Evolutionary conservation across 768 basidiomycete species (phyloP), one percentile per base, ranked within the genome.

Genomic region (Gloeopeniophorella convolvens): DNA sequence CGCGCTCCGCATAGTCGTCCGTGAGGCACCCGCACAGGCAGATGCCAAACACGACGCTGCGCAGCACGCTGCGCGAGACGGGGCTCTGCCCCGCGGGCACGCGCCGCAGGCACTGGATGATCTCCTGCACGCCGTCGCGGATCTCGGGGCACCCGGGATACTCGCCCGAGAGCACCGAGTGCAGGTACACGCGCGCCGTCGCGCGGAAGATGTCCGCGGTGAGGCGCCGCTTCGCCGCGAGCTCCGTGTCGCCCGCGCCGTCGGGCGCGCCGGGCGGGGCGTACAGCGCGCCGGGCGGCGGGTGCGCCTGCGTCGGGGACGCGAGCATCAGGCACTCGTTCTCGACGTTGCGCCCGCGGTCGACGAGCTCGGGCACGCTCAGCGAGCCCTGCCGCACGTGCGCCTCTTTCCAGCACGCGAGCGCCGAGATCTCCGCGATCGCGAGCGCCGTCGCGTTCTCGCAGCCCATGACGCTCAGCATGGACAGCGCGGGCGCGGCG

Each of bases 391-490:
- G 56, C 0, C 27, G 50, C 52, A 50, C 48, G 45, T 78, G 68
- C 0, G 44, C 45, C 16, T 70, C 68, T 68, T 89, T 89, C 86
- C 85, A 91, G 45, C 54, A 59, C 34, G 83, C 74, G 13, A 92
- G 74, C 16, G 66, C 68, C 10, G 83, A 78, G 31, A 78, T 84
- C 68, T 89, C 80, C 4, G 89, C 85, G 36, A 91, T 72, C 23
- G 85, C 86, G 73, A 85, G 83, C 41, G 91, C 79, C 46, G 86
- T 79, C 52, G 72, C 68, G 66, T 89, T 88, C 59, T 85, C 82
- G 71, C 89, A 89, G 16, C 89, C 89, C 87, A 92, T 91, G 5
- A 87, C 76, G 36, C 75, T 72, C 68, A 88, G 72, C 89, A 91
- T 91, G n/a, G 79, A 80, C 48, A 78, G 72, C 60, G 74, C 69